Evolutionary conservation across 2,329 filamentous ascomycete species (phyloP), one percentile per base, ranked within the genome.

Genomic region (Penicillium sp.): DNA sequence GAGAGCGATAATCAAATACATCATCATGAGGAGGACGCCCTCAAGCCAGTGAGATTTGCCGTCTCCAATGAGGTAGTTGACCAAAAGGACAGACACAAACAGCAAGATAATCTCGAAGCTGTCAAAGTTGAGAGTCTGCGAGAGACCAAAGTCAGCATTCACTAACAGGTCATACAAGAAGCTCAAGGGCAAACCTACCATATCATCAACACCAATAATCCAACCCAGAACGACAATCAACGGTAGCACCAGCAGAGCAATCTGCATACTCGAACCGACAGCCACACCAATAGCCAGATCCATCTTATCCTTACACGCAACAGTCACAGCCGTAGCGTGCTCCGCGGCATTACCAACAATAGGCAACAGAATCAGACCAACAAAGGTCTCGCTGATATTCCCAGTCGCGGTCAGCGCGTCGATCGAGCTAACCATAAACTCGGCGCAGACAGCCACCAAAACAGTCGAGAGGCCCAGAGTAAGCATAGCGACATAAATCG

Each of bases 91-190:
- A n/a, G 78, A 75, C 24, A 87, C 82, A 60, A 88, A 88, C 1
- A 88, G 73, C 1, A 85, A 76, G 2, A 82, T 89, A 14, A 96
- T 88, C 77, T 96, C 91, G 80, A 97, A 97, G 0, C 87, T 87
- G 70, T 96, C 91, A 72, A 96, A 95, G 73, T 89, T 89, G 5
- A 96, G 83, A 19, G 87, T 91, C 75, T 76, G 52, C 31, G 31
- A 50, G 18, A 16, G 6, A 52, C 37, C 67, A 6, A 19, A 31
- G 36, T 41, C 10, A 53, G 36, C 16, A 52, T 19, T 9, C 13
- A 31, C 33, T 9, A 10, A 36, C 31, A 33, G 10, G 18, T 27
- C 35, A 36, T 14, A 2, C 27, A 35, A 11, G 2, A 36, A 49
- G 16, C 19, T 22, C 4, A 3, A 2, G n/a, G 2, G 22, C 3